Base-by-base conservation (phyloP, 1,284 basidiomycete genomes). In the Golubevia sp. region DNA sequence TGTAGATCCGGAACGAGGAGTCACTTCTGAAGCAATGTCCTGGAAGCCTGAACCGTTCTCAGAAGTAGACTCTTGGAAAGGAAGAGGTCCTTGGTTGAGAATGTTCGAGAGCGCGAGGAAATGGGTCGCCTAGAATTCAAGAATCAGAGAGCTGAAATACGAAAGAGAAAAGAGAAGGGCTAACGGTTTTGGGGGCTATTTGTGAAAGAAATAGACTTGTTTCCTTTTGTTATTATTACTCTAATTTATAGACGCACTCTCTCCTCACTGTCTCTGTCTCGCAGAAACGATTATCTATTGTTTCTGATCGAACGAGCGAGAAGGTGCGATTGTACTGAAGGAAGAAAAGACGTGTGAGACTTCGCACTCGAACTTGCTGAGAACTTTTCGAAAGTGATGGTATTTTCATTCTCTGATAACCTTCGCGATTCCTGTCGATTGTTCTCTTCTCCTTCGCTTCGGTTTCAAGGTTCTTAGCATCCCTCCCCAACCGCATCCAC, bases 71-170 rank as follows among this genome's bases (percentile, higher is more conserved):
- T 63, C 61, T 2, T 83, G 81, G 81, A 66, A 67, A 30, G 81
- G 81, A n/a, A 68, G 70, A 48, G 79, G 76, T 18, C 79, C 79
- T 20, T 82, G 79, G 79, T 74, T 79, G 62, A 68, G 78, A 59
- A 74, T 82, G 78, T 82, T 82, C 66, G 78, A 82, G 67, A 82
- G 77, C 55, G 79, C 77, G 1, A 59, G 75, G 25, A 58, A 53
- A 50, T 82, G 76, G 71, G 73, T 83, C 26, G 77, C 58, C 15
- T 64, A 51, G 49, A 93, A 25, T 91, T 92, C 18, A 87, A 88
- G 11, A 86, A 89, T 27, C 78, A 92, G 63, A 93, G 79, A 93
- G 91, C 77, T 95, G 93, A 93, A 91, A 90, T 84, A 90, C 92
- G 2, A 70, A 85, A 7, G 82, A 84, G 34, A 85, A 91, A 64